A percentile compares a stretch with the other conserved stretches of the same genome.
Conservation (phyloP, 306 rosid genomes). For the Sphenostylis stenocarpa region DNA sequence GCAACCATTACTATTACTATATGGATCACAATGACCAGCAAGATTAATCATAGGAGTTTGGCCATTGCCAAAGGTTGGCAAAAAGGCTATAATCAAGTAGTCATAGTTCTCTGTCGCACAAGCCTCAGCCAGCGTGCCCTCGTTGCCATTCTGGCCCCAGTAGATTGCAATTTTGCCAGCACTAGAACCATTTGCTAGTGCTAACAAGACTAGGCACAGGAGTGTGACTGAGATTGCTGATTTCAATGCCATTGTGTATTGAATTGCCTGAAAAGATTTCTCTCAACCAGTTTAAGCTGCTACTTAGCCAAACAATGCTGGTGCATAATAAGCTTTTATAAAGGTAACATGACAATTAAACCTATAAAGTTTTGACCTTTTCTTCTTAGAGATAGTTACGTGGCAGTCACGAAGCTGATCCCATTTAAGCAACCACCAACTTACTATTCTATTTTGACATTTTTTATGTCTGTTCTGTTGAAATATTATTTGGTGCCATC, state of each 20-base stretch:
- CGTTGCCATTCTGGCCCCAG: conserved; percentile 48
- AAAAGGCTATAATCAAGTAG: conserved; percentile 41
- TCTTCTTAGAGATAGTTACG: conserved; percentile 23
- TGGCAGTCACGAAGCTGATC: conserved; percentile 15
- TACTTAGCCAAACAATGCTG: neutral
- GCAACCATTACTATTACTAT: neutral
- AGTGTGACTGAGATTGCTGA: conserved; percentile 21
- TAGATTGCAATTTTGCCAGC: conserved; percentile 42
- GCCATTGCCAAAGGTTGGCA: conserved; percentile 46
- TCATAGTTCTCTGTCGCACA: conserved; percentile 43
- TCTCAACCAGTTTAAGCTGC: neutral
- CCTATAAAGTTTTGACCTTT: neutral
- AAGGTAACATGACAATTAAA: neutral
- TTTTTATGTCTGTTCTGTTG: neutral
- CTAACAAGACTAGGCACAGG: conserved; percentile 22
- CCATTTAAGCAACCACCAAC: neutral
- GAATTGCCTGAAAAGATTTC: neutral
- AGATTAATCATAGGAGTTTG: conserved; percentile 6
- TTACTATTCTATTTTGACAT: neutral
- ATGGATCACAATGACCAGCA: neutral
- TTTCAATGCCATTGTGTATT: conserved; percentile 21
- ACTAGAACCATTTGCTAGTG: conserved; percentile 24
- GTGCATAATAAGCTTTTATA: conserved; percentile 32
- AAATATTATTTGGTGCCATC: neutral
- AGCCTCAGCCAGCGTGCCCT: conserved; percentile 35